Base-by-base conservation (phyloP, 768 basidiomycete genomes). In the Auricularia sp. region DNA sequence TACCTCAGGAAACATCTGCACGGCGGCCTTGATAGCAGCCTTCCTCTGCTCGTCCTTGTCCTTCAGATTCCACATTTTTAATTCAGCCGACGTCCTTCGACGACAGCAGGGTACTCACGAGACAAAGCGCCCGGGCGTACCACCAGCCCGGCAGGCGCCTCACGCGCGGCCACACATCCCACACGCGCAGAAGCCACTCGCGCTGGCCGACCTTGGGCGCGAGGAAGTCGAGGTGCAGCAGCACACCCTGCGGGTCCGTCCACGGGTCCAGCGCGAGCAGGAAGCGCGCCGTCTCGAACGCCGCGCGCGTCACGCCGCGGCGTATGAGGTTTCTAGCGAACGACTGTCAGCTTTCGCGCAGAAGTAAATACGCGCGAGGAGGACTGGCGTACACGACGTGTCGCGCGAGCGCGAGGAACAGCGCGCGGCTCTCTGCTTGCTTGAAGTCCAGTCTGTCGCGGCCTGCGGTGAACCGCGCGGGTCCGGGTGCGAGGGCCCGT, bases 281-380 rank as follows among this genome's bases (percentile, higher is more conserved):
- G 2, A 98, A 81, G n/a, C 89, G 83, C 0, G 92, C 86, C 70
- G 94, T 94, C 72, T 97, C 94, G 74, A 97, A 96, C 0, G 93
- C 85, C 0, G 96, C 94, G 18, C 93, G 83, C 63, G 88, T 83
- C 69, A 92, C 92, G 0, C 96, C 97, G 47, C 96, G 79, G n/a
- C 92, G 85, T 65, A 90, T 88, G 3, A 97, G 80, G 68, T 95
- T 90, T 8, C 91, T 94, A 68, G 13, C 63, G 3, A 7, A 29
- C 16, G 54, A 34, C 33, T 29, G 29, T 29, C 29, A 29, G 64
- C 63, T 16, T 24, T n/a, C 61, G 6, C 44, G 63, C 58, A 51
- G 37, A 29, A 64, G 6, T 10, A 44, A 13, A 21, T 11, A 36
- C 63, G 42, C 21, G 34, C 65, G 8, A 42, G 44, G 13, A 66